Percentiles rank a stretch among this genome's conserved stretches.
phyloP scores from a whole-genome alignment of 2,329 filamentous ascomycete species.

The Stemphylium lycopersici region DNA sequence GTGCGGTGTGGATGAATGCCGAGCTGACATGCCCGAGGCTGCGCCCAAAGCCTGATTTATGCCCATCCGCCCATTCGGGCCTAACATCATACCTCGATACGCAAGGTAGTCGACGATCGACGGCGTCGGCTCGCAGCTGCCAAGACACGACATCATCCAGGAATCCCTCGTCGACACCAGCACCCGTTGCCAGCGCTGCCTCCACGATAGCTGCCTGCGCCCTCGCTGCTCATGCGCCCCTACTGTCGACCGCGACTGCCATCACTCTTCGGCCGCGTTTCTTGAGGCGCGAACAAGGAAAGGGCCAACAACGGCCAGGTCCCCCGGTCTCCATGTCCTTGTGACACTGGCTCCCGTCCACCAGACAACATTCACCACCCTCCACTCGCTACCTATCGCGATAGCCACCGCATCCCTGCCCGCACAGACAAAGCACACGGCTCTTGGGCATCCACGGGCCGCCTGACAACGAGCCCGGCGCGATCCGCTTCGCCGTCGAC shows the following conservation, averaged over 20 bases:
- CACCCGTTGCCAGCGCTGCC: slow-evolving; percentile 4
- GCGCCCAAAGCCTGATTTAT: slow-evolving; percentile 11
- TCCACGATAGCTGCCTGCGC: slow-evolving; percentile 7
- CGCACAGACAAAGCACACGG: slow-evolving; percentile 17
- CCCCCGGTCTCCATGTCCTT: slow-evolving; percentile 45
- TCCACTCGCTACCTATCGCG: slow-evolving; percentile 16
- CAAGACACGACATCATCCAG: slow-evolving; percentile 37
- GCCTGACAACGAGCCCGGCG: slow-evolving; percentile 26
- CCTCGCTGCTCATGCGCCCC: slow-evolving; percentile 21
- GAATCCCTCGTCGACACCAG: slow-evolving; percentile 17
- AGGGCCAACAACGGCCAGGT: slow-evolving; percentile 15
- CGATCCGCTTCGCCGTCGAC: slow-evolving; percentile 20
- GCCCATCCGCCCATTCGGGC: slow-evolving; percentile 20
- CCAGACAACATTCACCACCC: slow-evolving; percentile 20
- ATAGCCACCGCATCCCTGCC: slow-evolving; percentile 22
- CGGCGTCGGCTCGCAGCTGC: slow-evolving; percentile 12
- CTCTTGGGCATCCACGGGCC: slow-evolving; percentile 26
- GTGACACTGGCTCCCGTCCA: slow-evolving; percentile 45
- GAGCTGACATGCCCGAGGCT: slow-evolving; percentile 19
- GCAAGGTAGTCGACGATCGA: slow-evolving; percentile 21
- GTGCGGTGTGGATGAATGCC: slow-evolving; percentile 12
- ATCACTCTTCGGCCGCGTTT: slow-evolving; percentile 10
- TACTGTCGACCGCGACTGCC: slow-evolving; percentile 21
- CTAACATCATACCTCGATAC: slow-evolving; percentile 18
- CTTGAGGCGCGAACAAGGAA: slow-evolving; percentile 20